Conservation (phyloP, 106 monocot species). For the Vanilla planifolia region DNA sequence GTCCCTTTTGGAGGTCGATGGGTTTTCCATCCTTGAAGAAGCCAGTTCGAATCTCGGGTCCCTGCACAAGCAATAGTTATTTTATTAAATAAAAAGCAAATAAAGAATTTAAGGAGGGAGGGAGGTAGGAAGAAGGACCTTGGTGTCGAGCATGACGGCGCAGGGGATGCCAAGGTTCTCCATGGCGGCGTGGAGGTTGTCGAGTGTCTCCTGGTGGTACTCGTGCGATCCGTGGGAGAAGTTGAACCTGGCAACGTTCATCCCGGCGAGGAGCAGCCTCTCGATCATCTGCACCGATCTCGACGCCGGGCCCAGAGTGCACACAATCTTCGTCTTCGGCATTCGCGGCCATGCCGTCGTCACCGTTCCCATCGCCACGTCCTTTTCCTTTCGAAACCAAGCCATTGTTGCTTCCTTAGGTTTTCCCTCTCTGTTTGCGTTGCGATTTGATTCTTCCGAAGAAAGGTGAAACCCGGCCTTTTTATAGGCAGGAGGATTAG, state of each 20-base stretch:
- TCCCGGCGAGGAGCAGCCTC: constrained; percentile 38
- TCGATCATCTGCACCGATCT: constrained; percentile 44
- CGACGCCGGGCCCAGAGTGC: constrained; percentile 59
- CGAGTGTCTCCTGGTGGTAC: constrained; percentile 40
- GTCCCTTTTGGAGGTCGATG: constrained; percentile 14
- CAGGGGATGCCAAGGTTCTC: constrained; percentile 16
- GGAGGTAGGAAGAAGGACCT: constrained; percentile 5
- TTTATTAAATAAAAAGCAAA: background rate
- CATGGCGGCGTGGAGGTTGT: constrained; percentile 21
- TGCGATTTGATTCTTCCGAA: no score
- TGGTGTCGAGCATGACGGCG: constrained; percentile 23
- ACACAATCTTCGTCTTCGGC: constrained; percentile 65
- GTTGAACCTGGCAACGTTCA: constrained; percentile 60
- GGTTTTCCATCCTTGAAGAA: constrained; percentile 35
- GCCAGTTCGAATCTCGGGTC: constrained; percentile 33
- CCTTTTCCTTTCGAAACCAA: background rate
- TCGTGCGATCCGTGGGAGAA: constrained; percentile 53
- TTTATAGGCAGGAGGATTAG: no score
- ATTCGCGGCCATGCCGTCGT: background rate
- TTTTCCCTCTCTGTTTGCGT: background rate
- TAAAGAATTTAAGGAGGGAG: background rate
- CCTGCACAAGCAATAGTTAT: constrained; percentile 5
- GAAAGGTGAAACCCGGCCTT: no score
- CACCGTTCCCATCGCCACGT: background rate
- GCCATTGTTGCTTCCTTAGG: background rate